These are phyloP conservation scores for Trichaptum fuscoviolaceum DNA, from an alignment of 768 basidiomycete species.

Conservation along the genomic window DNA sequence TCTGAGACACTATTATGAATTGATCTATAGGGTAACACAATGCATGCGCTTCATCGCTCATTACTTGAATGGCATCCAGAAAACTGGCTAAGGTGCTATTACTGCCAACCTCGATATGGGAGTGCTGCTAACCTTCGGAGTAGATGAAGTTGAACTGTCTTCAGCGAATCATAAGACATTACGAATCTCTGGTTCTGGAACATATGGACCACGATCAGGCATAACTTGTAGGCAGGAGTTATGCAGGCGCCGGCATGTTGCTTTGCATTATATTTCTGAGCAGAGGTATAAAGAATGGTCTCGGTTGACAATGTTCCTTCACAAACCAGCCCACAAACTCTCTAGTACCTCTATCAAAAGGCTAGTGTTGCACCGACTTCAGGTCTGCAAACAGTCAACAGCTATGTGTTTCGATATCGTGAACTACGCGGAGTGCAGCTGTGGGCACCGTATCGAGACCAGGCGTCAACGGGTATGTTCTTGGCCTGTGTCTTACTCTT, in stretches of 20 bases:
- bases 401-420: slow-evolving; percentile 31
- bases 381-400: background rate
- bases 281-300: background rate
- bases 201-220: background rate
- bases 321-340: background rate
- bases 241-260: background rate
- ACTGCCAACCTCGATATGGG: background rate
- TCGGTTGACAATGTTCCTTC: background rate
- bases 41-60: background rate
- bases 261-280: slow-evolving; percentile 1
- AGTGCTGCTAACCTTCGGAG: background rate
- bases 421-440: slow-evolving; percentile 28
- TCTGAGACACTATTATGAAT: background rate
- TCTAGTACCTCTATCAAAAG: background rate
- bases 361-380: background rate
- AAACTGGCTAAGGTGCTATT: background rate
- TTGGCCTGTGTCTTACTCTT: slow-evolving; percentile 18
- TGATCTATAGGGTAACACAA: background rate
- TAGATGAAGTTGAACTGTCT: background rate
- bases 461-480: slow-evolving; percentile 32
- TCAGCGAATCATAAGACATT: background rate
- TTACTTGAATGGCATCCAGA: background rate
- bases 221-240: background rate
- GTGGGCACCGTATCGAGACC: slow-evolving; percentile 25
- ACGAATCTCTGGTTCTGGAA: background rate